A percentile compares a stretch with the other conserved stretches of the same genome.
Evolutionary conservation across 2,329 filamentous ascomycete species (phyloP).

Genomic region (Elsinoe ampelina): DNA sequence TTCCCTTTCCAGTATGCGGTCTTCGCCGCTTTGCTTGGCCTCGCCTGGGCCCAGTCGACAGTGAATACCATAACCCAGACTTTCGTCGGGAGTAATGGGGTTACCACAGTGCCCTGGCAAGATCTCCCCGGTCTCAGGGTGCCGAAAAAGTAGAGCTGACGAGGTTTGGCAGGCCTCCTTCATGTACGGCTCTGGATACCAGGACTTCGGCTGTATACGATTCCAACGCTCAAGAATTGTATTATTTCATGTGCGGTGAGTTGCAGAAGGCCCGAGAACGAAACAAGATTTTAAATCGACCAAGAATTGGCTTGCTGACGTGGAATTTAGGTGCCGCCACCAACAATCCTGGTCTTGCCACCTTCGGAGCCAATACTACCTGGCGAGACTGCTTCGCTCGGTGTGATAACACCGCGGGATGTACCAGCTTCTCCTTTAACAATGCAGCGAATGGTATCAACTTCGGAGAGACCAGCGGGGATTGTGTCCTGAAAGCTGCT

Average conservation of each 20-base stretch:
- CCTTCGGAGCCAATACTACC: background rate
- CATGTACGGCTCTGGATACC: background rate
- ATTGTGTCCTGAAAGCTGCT: constrained; percentile 2
- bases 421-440: constrained; percentile 11
- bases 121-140: no score
- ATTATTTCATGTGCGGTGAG: constrained; percentile 12
- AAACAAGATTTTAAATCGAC: no score
- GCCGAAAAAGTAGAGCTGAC: no score
- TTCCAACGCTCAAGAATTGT: constrained; percentile 6
- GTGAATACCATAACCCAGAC: background rate
- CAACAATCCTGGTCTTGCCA: background rate
- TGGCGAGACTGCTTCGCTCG: constrained; percentile 10
- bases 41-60: background rate
- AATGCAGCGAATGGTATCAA: background rate
- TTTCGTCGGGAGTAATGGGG: constrained; percentile 1
- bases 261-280: no score
- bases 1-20: background rate
- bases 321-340: background rate
- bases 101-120: constrained; percentile 5
- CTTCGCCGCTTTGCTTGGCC: background rate
- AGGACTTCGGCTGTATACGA: constrained; percentile 5
- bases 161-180: background rate
- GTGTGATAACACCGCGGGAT: constrained; percentile 6
- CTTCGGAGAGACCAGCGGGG: background rate
- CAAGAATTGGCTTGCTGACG: no score